Percentiles rank a stretch among this genome's conserved stretches.
Evolutionary conservation across 2,329 filamentous ascomycete species (phyloP).

Genomic region (Penicillium brasilianum): DNA sequence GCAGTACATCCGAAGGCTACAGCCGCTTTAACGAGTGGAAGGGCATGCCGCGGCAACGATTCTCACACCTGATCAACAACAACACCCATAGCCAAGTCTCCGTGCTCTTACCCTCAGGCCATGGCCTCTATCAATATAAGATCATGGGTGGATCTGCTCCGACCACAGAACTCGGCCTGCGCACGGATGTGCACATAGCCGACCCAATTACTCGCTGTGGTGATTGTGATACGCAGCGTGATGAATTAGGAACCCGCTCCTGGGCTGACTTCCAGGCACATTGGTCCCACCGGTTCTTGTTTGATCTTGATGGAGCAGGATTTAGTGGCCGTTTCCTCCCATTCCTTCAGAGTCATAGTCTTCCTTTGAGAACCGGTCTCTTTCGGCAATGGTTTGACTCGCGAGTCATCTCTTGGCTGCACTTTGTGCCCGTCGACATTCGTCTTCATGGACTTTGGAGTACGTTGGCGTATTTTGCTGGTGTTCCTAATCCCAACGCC

Average conservation of each 20-base stretch:
- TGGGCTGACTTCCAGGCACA: conserved; percentile 60
- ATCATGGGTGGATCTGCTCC: conserved; percentile 50
- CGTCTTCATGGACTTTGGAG: conserved; percentile 75
- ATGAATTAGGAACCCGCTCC: conserved; percentile 57
- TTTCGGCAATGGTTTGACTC: conserved; percentile 82
- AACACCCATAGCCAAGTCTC: conserved; percentile 57
- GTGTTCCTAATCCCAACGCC: conserved; percentile 44
- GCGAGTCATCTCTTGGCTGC: conserved; percentile 74
- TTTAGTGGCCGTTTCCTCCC: conserved; percentile 70
- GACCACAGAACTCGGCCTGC: conserved; percentile 56
- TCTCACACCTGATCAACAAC: conserved; percentile 71
- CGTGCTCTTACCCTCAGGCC: conserved; percentile 60
- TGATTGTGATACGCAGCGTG: conserved; percentile 59
- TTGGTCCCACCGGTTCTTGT: conserved; percentile 70
- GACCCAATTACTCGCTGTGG: conserved; percentile 63
- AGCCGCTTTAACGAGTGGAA: conserved; percentile 62
- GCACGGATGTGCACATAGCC: conserved; percentile 64
- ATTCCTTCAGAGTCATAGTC: conserved; percentile 67
- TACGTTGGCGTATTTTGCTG: conserved; percentile 75
- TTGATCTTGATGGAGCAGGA: conserved; percentile 71
- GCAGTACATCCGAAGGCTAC: conserved; percentile 64
- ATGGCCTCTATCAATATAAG: conserved; percentile 60
- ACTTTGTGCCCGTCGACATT: conserved; percentile 79
- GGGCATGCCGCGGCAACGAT: conserved; percentile 71
- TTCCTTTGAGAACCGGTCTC: conserved; percentile 72